Percentiles rank a stretch among this genome's conserved stretches.
Conservation (phyloP, 2,329 filamentous ascomycete species). For the Cladosporium oxysporum region DNA sequence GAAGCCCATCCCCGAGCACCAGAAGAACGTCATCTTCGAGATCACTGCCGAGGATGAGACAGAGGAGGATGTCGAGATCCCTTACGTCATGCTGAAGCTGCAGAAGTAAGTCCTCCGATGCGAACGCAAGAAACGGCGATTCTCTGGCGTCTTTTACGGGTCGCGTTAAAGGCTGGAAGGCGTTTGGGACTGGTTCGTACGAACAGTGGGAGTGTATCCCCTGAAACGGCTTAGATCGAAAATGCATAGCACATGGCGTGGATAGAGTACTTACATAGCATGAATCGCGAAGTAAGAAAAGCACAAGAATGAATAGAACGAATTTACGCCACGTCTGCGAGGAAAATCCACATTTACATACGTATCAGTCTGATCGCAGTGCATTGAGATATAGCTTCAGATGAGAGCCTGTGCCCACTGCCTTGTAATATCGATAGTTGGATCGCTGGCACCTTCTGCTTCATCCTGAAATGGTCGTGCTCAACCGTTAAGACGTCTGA, state of each 20-base stretch:
- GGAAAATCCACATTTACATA: no score
- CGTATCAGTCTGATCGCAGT: no score
- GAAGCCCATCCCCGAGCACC: constrained; percentile 85
- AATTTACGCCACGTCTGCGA: neutral
- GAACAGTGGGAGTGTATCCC: neutral
- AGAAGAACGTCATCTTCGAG: constrained; percentile 96
- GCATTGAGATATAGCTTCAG: no score
- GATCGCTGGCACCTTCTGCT: neutral
- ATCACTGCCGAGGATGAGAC: constrained; percentile 86
- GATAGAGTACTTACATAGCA: constrained; percentile 5
- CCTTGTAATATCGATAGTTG: no score
- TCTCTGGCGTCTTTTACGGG: neutral
- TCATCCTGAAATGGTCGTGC: neutral
- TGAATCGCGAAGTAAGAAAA: neutral
- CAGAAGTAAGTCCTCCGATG: constrained; percentile 39
- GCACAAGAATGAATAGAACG: neutral
- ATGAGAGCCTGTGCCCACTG: no score
- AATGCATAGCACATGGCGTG: neutral
- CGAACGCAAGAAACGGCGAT: neutral
- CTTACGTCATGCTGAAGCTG: constrained; percentile 89
- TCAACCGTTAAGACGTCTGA: neutral
- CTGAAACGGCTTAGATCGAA: neutral
- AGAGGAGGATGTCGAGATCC: constrained; percentile 94
- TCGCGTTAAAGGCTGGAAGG: neutral
- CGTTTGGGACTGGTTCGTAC: neutral